Base-by-base conservation (phyloP, 768 basidiomycete species). In the Hysterangium stoloniferum region DNA sequence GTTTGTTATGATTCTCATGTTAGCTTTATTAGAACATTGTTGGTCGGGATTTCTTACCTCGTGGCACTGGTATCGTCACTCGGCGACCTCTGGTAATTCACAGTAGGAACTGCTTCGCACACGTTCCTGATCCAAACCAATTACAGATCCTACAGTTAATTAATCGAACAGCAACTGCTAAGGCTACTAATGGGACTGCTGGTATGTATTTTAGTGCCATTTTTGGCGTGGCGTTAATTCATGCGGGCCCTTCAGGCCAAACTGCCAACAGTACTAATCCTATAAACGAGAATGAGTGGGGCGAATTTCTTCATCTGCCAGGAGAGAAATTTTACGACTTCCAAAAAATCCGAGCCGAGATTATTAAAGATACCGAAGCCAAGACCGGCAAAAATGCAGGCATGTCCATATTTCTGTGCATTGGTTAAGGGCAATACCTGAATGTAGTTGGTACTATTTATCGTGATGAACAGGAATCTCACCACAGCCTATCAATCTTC, bases 251-350 rank as follows among this genome's bases (percentile, higher is more conserved):
- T 62, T n/a, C n/a, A n/a, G n/a, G n/a, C n/a, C 70, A 72, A 68
- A 53, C 76, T 45, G 71, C 75, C 57, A 71, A 72, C 9, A 63
- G 68, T 27, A 87, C 88, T 69, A 82, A 84, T 54, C 72, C 78
- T 25, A 89, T 86, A 67, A 98, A 98, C 64, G 73, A 82, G 49
- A 82, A 96, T 59, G 96, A 98, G 67, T 99, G 96, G 96, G 96
- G 95, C 59, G 96, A 99, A 68, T 99, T 99, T 76, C 74, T 97
- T 27, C 92, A 93, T 60, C 77, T 97, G 33, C 96, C 95, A 0
- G 87, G 88, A 53, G 88, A 98, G 72, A 99, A 98, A 70, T 94
- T 98, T 69, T 90, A 84, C 66, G 95, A 99, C 71, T 99, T 99
- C 71, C 76, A 82, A 68, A 94, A 96, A 75, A 96, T 98, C 64